Evolutionary conservation across 495 filamentous ascomycete genomes (phyloP).

Genomic region (Aspergillus ostianus): DNA sequence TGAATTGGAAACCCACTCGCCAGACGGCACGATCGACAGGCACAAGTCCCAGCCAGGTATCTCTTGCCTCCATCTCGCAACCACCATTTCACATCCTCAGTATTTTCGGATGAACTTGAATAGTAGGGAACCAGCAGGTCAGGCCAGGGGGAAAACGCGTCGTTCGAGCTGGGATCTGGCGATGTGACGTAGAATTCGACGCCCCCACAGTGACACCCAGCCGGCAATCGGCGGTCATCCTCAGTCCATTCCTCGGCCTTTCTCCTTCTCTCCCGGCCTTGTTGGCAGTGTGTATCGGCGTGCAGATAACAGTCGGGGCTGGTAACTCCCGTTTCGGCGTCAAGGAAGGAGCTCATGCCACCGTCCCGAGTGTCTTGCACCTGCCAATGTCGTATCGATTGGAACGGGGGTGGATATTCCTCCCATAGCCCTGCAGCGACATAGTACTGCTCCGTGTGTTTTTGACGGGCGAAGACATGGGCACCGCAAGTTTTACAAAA

Average conservation of each 20-base stretch:
- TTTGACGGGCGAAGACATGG: constrained; percentile 50
- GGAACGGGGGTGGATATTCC: constrained; percentile 32
- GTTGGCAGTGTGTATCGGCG: constrained; percentile 16
- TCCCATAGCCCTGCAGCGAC: constrained; percentile 46
- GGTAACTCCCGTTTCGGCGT: constrained; percentile 12
- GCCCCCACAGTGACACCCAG: constrained; percentile 43
- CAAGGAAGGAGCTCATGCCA: constrained; percentile 54
- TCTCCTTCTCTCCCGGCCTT: constrained; percentile 12
- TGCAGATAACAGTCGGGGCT: constrained; percentile 21
- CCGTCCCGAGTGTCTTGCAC: constrained; percentile 55
- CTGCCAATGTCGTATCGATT: constrained; percentile 46
- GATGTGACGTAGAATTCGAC: constrained; percentile 44
- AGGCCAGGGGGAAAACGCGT: constrained; percentile 47
- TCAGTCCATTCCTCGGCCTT: constrained; percentile 3
- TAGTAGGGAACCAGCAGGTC: constrained; percentile 53
- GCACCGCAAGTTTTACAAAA: constrained; percentile 71
- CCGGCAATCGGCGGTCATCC: constrained; percentile 24
- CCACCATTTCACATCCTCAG: constrained; percentile 54
- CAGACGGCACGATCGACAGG: constrained; percentile 61
- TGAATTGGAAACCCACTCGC: constrained; percentile 65
- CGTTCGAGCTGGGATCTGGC: constrained; percentile 38
- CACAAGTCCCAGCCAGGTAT: constrained; percentile 65
- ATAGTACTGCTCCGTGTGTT: constrained; percentile 33
- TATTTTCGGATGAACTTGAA: constrained; percentile 34
- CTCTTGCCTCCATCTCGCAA: constrained; percentile 39